These are phyloP conservation scores for Candida yuanshanica DNA, from an alignment of 805 yeast species.

Conservation along the genomic window DNA sequence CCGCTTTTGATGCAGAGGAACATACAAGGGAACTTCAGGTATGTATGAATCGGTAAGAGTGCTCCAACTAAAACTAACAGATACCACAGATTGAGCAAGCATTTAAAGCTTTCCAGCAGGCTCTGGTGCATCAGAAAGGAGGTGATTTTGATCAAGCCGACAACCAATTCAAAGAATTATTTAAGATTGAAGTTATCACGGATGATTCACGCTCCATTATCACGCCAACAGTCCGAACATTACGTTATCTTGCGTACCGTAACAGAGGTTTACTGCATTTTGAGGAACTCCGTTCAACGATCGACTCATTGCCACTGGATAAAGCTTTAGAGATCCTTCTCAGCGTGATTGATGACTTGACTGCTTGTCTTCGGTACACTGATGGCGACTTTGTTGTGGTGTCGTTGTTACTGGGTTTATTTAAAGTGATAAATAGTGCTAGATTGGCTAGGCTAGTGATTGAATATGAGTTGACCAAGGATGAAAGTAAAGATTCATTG, in stretches of 20 bases:
- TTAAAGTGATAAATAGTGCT: conserved; percentile 40
- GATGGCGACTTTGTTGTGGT: conserved; percentile 60
- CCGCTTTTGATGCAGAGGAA: conserved; percentile 67
- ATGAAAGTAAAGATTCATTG: conserved; percentile 35
- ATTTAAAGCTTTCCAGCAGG: conserved; percentile 65
- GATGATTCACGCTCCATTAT: conserved; percentile 33
- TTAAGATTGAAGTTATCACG: conserved; percentile 60
- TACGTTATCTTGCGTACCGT: conserved; percentile 73
- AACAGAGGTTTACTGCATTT: conserved; percentile 75
- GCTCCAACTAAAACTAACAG: not conserved
- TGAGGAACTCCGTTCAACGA: conserved; percentile 24
- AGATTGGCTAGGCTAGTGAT: conserved; percentile 49
- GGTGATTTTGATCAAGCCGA: conserved; percentile 45
- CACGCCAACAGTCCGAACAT: conserved; percentile 66
- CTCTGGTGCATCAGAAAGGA: conserved; percentile 55
- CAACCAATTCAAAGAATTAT: conserved; percentile 52
- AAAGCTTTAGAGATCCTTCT: conserved; percentile 13
- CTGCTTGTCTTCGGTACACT: conserved; percentile 57
- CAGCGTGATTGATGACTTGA: conserved; percentile 50
- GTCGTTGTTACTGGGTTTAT: conserved; percentile 44
- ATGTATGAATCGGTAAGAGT: conserved; percentile 1
- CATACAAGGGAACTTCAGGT: conserved; percentile 87
- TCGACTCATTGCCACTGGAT: conserved; percentile 8
- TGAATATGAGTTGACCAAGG: conserved; percentile 51
- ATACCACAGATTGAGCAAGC: conserved; percentile 59